Base-by-base conservation (phyloP, 164 flowering plant species). In the Saururus chinensis region DNA sequence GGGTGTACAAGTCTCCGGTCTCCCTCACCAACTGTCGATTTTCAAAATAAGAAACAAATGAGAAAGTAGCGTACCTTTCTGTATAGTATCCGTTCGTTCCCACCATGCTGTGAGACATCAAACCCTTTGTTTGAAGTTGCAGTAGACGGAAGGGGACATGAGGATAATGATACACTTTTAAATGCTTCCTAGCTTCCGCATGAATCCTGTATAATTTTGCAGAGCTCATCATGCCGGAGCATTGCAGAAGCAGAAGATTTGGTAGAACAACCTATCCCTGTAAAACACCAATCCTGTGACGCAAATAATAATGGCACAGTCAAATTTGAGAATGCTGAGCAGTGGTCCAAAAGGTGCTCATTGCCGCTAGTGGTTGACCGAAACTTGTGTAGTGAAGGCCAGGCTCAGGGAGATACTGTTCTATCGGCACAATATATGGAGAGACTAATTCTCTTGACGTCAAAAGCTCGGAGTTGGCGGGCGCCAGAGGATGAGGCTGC, bases 401-500 rank as follows among this genome's bases (percentile, higher is more conserved):
- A 4, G 55, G 66, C 66, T 42, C 75, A 76, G 51, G 70, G 59
- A 16, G 67, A 68, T 48, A 63, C 60, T 1, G 60, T 57, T 48
- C 40, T 73, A 40, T 75, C 92, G 8, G 40, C 74, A 16, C 81
- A 80, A 57, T 76, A 73, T 59, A 72, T 83, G 45, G 83, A 84
- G 61, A 75, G 78, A 64, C 41, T 78, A 69, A 64, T 84, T 57
- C 79, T 79, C 51, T 61, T 86, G 61, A 67, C 77, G 24, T 79
- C 95, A 35, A 68, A 76, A 21, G 73, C 74, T 26, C 68, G 76
- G 66, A 87, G 81, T 65, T 69, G 77, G 71, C 81, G 66, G 45
- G 72, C 68, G 22, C 71, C 57, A 20, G 89, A 82, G 12, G 89
- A 81, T 16, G 93, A 84, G 42, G 54, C 60, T 16, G n/a, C n/a